These are phyloP conservation scores for Exserohilum turcica DNA, from an alignment of 2,329 filamentous ascomycete species.

Conservation along the genomic window DNA sequence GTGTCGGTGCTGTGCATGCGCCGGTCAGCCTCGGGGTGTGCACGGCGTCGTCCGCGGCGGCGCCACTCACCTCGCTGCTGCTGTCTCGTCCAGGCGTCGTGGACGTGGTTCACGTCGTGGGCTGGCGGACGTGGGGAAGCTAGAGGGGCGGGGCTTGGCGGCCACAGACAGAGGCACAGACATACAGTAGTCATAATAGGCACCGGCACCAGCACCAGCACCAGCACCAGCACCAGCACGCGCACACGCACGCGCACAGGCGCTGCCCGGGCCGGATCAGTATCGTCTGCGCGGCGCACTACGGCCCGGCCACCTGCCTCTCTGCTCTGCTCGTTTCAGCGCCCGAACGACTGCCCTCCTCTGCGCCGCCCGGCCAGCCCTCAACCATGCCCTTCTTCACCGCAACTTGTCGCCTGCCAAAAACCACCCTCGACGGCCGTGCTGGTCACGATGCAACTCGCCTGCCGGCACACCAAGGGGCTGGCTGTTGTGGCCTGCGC, in stretches of 20 bases:
- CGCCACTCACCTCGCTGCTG: slow-evolving; percentile 3
- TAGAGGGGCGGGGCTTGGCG: slow-evolving; percentile 15
- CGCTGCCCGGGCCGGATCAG: slow-evolving; percentile 5
- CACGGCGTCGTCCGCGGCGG: background rate
- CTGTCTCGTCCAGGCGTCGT: slow-evolving; percentile 1
- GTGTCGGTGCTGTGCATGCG: slow-evolving; percentile 44
- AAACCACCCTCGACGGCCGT: background rate
- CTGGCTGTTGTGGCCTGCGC: slow-evolving; percentile 2
- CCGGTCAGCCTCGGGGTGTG: background rate
- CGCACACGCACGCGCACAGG: no score
- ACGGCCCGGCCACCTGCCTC: slow-evolving; percentile 8
- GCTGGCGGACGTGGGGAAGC: slow-evolving; percentile 11
- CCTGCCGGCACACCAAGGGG: slow-evolving; percentile 1
- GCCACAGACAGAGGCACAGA: slow-evolving; percentile 2
- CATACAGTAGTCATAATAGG: no score
- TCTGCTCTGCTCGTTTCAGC: slow-evolving; percentile 4
- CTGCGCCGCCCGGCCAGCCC: slow-evolving; percentile 5
- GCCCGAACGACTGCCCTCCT: background rate
- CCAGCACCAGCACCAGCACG: no score
- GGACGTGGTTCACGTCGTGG: slow-evolving; percentile 2
- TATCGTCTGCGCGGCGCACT: background rate
- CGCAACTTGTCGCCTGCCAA: slow-evolving; percentile 5
- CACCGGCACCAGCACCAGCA: no score
- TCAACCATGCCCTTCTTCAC: background rate
- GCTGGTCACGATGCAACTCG: background rate